Conservation (phyloP, 768 basidiomycete genomes). For the Chlorophyllum brunneum region DNA sequence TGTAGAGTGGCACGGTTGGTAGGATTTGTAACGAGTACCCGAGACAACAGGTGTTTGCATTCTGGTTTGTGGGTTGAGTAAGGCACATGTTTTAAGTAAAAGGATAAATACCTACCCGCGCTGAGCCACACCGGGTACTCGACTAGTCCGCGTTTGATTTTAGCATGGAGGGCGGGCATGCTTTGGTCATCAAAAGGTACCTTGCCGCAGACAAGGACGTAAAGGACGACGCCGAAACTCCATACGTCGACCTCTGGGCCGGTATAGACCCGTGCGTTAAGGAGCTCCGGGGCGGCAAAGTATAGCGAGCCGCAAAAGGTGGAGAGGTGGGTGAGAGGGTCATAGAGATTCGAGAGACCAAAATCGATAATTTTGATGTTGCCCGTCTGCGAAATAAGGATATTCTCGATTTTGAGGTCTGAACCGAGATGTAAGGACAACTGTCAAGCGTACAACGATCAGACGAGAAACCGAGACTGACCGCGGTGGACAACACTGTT, state of each 20-base stretch:
- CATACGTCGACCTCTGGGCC: conserved; percentile 99
- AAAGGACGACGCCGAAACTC: conserved; percentile 98
- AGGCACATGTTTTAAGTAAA: conserved; percentile 11
- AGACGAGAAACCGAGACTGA: conserved; percentile 22
- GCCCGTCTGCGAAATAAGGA: conserved; percentile 95
- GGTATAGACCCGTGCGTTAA: conserved; percentile 95
- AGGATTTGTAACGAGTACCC: conserved; percentile 98
- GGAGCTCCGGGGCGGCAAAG: conserved; percentile 96
- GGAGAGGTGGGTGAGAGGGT: conserved; percentile 75
- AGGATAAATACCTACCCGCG: conserved; percentile 54
- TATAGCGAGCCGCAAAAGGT: conserved; percentile 98
- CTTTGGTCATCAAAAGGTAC: conserved; percentile 99
- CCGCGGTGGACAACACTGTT: conserved; percentile 98
- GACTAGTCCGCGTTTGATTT: conserved; percentile 95
- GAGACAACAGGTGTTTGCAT: conserved; percentile 88
- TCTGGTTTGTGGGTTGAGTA: conserved; percentile 41
- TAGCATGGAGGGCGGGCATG: conserved; percentile 98
- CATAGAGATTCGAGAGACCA: conserved; percentile 93
- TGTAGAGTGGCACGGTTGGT: conserved; percentile 71
- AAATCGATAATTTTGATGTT: conserved; percentile 99
- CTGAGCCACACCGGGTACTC: conserved; percentile 98
- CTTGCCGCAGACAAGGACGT: conserved; percentile 96
- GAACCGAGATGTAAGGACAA: conserved; percentile 13
- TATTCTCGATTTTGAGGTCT: conserved; percentile 99
- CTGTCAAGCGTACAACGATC: not conserved